These are phyloP conservation scores for Colletotrichum gigasporum DNA, from an alignment of 2,329 filamentous ascomycete species.

Conservation along the genomic window DNA sequence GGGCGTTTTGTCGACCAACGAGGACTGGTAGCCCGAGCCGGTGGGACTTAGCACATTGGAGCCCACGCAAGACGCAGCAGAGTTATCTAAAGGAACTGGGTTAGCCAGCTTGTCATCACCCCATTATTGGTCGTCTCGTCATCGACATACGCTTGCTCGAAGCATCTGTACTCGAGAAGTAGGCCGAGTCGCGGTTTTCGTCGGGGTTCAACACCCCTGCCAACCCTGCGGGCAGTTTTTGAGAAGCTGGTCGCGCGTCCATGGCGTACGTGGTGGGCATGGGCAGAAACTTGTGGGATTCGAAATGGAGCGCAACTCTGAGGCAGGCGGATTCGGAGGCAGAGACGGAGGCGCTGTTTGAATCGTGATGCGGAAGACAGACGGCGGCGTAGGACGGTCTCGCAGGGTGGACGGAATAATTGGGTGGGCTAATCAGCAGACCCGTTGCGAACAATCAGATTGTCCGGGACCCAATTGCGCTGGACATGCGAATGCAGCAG, in stretches of 20 bases:
- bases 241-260: constrained; percentile 40
- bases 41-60: constrained; percentile 34
- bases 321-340: background rate
- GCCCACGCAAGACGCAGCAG: constrained; percentile 49
- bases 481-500: constrained; percentile 21
- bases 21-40: constrained; percentile 58
- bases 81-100: constrained; percentile 48
- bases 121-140: constrained; percentile 6
- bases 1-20: constrained; percentile 68
- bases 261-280: constrained; percentile 9
- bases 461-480: constrained; percentile 2
- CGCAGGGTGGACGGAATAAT: background rate
- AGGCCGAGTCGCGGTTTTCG: constrained; percentile 55
- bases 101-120: constrained; percentile 26
- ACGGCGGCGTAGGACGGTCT: background rate
- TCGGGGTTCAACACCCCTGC: constrained; percentile 62
- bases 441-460: constrained; percentile 14
- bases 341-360: background rate
- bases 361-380: background rate
- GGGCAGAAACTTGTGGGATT: background rate
- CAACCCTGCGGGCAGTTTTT: constrained; percentile 58
- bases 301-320: background rate
- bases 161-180: constrained; percentile 53
- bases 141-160: constrained; percentile 52
- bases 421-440: background rate